Conservation (phyloP, 2,329 filamentous ascomycete genomes). For the Verticillium klebahnii region DNA sequence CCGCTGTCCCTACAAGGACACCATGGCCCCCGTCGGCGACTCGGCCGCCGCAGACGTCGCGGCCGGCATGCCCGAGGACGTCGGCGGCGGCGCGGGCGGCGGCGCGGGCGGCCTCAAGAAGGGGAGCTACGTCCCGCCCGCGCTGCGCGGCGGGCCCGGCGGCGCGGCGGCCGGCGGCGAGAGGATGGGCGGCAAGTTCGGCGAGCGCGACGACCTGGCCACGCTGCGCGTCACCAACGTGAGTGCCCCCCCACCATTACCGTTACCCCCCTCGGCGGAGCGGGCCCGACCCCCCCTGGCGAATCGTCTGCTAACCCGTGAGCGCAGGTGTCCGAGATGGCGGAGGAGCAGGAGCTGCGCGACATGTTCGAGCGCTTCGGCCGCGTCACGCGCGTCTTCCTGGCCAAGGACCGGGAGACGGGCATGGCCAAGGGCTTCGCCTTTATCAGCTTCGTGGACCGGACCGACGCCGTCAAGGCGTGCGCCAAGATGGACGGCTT, state of each 20-base stretch:
- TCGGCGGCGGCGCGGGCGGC: slow-evolving; percentile 47
- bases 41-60: slow-evolving; percentile 53
- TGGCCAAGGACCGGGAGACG: slow-evolving; percentile 96
- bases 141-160: slow-evolving; percentile 68
- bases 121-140: slow-evolving; percentile 89
- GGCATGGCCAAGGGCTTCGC: slow-evolving; percentile 97
- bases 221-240: slow-evolving; percentile 98
- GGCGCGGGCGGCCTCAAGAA: slow-evolving; percentile 62
- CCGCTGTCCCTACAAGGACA: slow-evolving; percentile 99
- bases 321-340: slow-evolving; percentile 84
- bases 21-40: slow-evolving; percentile 79
- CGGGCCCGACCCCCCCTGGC: not conserved
- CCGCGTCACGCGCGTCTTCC: slow-evolving; percentile 92
- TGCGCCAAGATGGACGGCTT: slow-evolving; percentile 98
- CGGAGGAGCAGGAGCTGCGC: slow-evolving; percentile 90
- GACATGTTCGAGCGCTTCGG: slow-evolving; percentile 98
- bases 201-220: slow-evolving; percentile 91
- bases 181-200: slow-evolving; percentile 84
- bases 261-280: no score
- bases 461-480: slow-evolving; percentile 83
- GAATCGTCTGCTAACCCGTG: slow-evolving; percentile 17
- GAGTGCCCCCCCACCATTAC: slow-evolving; percentile 32
- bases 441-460: slow-evolving; percentile 94
- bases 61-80: slow-evolving; percentile 49
- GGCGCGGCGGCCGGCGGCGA: slow-evolving; percentile 62